Evolutionary conservation across 345 rosid genomes (phyloP), one percentile per base, ranked within the genome.

Genomic region (Corchorus capsularis): DNA sequence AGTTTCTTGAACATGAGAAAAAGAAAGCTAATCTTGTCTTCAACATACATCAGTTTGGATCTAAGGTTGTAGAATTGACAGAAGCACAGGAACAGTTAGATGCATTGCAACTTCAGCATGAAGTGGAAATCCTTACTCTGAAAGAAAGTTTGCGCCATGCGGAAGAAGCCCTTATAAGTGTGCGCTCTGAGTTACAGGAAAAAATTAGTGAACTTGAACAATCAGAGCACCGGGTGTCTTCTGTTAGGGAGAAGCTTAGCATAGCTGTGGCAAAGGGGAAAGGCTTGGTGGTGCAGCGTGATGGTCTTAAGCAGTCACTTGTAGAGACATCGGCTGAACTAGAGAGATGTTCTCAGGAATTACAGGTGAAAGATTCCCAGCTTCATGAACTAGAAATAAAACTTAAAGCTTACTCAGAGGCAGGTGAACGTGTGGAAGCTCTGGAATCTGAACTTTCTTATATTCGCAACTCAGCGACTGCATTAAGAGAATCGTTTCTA

Each of bases 201-300:
- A 95, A 89, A 78, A 79, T 75, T 53, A 78, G 72, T 78, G 99
- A 95, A 78, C 86, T 93, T 70, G 93, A 87, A 77, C 96, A 84
- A 77, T 89, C 98, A 69, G 99, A 93, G 81, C 97, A 89, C 83
- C 88, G 94, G 76, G 85, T 90, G 59, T 86, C 88, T 74, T 89
- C 97, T 20, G 75, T 92, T 67, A 88, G 98, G 86, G 99, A 95
- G 88, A 95, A 93, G 89, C 98, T 93, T 72, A 75, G 99, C 85
- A 91, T 95, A 67, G 99, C 99, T 69, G 98, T 95, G 80, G 86
- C 96, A 56, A 95, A 95, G 82, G 99, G 99, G 71, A 95, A 95
- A 85, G 96, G 97, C 76, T 82, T 95, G 83, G 83, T 93, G 71
- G 94, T 86, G 81, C 93, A 90, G 76, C 97, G 96, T 17, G 99